Conservation (phyloP, 2,329 filamentous ascomycete species). For the Colletotrichum chlorophyti region DNA sequence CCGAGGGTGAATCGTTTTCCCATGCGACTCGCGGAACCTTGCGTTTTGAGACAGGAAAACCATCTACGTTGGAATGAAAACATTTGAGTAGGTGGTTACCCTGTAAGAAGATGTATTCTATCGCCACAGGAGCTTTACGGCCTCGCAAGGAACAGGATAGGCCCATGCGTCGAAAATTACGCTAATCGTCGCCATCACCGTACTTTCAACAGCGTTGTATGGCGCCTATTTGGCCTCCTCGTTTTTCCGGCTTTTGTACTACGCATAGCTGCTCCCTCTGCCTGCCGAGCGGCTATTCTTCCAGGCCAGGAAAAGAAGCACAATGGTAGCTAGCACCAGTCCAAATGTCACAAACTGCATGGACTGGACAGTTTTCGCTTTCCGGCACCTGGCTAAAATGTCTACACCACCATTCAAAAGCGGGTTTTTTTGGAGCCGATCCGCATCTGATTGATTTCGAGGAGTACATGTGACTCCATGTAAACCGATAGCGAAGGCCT, state of each 20-base stretch:
- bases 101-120: too few relatives aligned
- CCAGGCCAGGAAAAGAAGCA: slow-evolving; percentile 16
- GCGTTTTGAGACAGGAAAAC: too few relatives aligned
- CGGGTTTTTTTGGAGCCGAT: background rate
- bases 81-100: too few relatives aligned
- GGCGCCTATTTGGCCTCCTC: too few relatives aligned
- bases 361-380: slow-evolving; percentile 16
- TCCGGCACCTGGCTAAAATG: slow-evolving; percentile 8
- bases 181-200: too few relatives aligned
- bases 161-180: too few relatives aligned
- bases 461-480: slow-evolving; percentile 8
- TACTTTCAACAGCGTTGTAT: too few relatives aligned
- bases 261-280: background rate
- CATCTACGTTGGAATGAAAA: too few relatives aligned
- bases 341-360: slow-evolving; percentile 24
- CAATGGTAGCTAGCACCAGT: slow-evolving; percentile 6
- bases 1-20: too few relatives aligned
- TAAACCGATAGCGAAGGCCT: slow-evolving; percentile 20
- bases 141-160: too few relatives aligned
- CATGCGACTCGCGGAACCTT: too few relatives aligned
- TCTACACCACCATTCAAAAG: slow-evolving; percentile 8
- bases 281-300: slow-evolving; percentile 9
- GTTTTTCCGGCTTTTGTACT: background rate
- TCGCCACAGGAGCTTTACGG: too few relatives aligned
- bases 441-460: accelerated